Evolutionary conservation across 345 rosid species (phyloP).

Genomic region (Iberis pinnata): DNA sequence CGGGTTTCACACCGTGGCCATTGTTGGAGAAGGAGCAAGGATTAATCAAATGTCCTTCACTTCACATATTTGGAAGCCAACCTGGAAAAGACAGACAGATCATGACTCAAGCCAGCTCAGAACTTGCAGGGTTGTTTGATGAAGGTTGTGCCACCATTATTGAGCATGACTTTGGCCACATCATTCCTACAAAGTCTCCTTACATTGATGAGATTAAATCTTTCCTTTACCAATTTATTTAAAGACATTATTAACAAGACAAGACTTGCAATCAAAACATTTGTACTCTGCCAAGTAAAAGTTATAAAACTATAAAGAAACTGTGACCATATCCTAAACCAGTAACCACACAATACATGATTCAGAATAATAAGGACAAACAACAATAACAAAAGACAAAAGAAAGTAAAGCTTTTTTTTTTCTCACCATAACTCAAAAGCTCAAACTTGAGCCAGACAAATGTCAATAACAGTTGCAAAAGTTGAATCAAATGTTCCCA

Average conservation of each 20-base stretch:
- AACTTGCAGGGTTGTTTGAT: slow-evolving; percentile 50
- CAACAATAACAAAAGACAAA: neutral
- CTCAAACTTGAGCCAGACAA: slow-evolving; percentile 27
- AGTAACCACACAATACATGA: slow-evolving; percentile 24
- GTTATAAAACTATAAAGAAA: slow-evolving; percentile 6
- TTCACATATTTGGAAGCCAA: slow-evolving; percentile 72
- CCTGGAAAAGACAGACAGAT: slow-evolving; percentile 74
- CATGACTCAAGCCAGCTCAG: slow-evolving; percentile 52
- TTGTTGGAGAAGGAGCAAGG: slow-evolving; percentile 29
- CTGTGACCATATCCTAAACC: slow-evolving; percentile 23
- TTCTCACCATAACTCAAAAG: slow-evolving; percentile 27
- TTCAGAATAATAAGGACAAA: neutral
- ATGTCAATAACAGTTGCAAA: slow-evolving; percentile 27
- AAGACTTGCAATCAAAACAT: slow-evolving; percentile 19
- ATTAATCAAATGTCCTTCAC: slow-evolving; percentile 64
- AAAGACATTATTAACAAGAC: slow-evolving; percentile 11
- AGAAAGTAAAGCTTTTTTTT: slow-evolving; percentile 19
- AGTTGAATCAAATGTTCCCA: slow-evolving; percentile 21
- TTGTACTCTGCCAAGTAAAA: slow-evolving; percentile 6
- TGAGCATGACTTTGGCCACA: slow-evolving; percentile 84
- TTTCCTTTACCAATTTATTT: slow-evolving; percentile 60
- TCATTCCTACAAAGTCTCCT: slow-evolving; percentile 71
- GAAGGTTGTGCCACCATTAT: slow-evolving; percentile 49
- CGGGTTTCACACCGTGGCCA: slow-evolving; percentile 49
- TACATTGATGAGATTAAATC: slow-evolving; percentile 57